Percentiles rank a stretch among this genome's conserved stretches.
phyloP scores from a whole-genome alignment of 2,329 filamentous ascomycete species.

The Ophiostoma sp. region DNA sequence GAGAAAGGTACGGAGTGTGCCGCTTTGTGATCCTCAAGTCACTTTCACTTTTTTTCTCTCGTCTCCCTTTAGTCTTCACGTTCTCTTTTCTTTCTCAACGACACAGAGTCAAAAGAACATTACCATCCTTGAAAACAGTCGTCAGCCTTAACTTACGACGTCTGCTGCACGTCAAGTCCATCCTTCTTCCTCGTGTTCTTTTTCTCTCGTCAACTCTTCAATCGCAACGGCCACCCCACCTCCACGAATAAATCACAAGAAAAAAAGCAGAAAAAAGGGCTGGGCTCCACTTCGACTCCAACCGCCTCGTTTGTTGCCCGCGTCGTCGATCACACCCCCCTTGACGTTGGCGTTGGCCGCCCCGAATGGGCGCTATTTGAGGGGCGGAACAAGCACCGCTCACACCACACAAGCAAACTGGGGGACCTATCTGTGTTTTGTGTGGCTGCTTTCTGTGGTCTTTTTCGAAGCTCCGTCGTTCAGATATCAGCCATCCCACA shows the following conservation, averaged over 20 bases:
- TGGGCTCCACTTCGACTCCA: conserved; percentile 18
- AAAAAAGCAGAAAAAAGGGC: conserved; percentile 1
- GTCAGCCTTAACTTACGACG: background rate
- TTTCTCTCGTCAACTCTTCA: background rate
- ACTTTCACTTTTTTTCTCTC: background rate
- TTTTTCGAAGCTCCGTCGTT: background rate
- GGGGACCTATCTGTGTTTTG: conserved; percentile 4
- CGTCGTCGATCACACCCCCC: conserved; percentile 24
- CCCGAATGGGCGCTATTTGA: background rate
- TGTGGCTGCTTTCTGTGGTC: conserved; percentile 4
- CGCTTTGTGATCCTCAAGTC: background rate
- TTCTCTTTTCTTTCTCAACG: background rate
- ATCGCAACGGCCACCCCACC: conserved; percentile 12
- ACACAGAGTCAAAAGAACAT: no score
- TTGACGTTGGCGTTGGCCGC: conserved; percentile 8
- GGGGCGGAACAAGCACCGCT: conserved; percentile 14
- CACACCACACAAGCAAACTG: background rate
- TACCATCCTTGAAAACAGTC: background rate
- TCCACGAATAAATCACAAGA: conserved; percentile 1
- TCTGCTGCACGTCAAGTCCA: background rate
- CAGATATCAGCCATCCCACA: background rate
- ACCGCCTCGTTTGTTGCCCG: conserved; percentile 21
- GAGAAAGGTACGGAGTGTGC: background rate
- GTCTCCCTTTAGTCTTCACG: no score
- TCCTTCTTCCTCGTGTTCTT: background rate